Conservation (phyloP, 768 basidiomycete species). For the Tubosaeta brunneosetosa region DNA sequence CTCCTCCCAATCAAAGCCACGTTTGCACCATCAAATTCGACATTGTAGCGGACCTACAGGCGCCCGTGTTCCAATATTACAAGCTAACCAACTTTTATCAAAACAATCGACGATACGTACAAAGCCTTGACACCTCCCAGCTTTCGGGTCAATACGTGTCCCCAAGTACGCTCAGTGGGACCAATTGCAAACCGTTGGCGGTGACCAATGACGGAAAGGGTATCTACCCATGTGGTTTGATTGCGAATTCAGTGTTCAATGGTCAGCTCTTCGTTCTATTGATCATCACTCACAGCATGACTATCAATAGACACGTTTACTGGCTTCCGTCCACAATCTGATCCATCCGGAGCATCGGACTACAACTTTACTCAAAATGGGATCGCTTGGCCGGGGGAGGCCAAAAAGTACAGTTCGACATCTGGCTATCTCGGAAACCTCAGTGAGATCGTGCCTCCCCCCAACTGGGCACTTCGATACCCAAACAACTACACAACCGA, state of each 20-base stretch:
- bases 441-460: slow-evolving; percentile 80
- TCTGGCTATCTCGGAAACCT: slow-evolving; percentile 50
- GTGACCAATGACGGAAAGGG: slow-evolving; percentile 42
- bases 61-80: slow-evolving; percentile 90
- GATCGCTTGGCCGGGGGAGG: slow-evolving; percentile 96
- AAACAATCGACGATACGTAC: slow-evolving; percentile 97
- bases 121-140: slow-evolving; percentile 82
- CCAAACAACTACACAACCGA: slow-evolving; percentile 67
- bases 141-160: slow-evolving; percentile 68
- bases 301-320: slow-evolving; percentile 67
- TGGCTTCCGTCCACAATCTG: slow-evolving; percentile 45
- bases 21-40: slow-evolving; percentile 82
- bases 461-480: slow-evolving; percentile 79
- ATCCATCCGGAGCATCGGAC: slow-evolving; percentile 38
- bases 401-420: slow-evolving; percentile 75
- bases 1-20: slow-evolving; percentile 41
- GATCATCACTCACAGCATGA: background rate
- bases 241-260: slow-evolving; percentile 96
- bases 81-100: slow-evolving; percentile 96
- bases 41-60: slow-evolving; percentile 68
- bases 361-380: slow-evolving; percentile 74
- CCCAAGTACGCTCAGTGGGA: slow-evolving; percentile 45
- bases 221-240: slow-evolving; percentile 93
- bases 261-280: slow-evolving; percentile 42
- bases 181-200: slow-evolving; percentile 90